Evolutionary conservation across 257 asterid species (phyloP), one percentile per base, ranked within the genome.

Genomic region (Solanum arcanum): DNA sequence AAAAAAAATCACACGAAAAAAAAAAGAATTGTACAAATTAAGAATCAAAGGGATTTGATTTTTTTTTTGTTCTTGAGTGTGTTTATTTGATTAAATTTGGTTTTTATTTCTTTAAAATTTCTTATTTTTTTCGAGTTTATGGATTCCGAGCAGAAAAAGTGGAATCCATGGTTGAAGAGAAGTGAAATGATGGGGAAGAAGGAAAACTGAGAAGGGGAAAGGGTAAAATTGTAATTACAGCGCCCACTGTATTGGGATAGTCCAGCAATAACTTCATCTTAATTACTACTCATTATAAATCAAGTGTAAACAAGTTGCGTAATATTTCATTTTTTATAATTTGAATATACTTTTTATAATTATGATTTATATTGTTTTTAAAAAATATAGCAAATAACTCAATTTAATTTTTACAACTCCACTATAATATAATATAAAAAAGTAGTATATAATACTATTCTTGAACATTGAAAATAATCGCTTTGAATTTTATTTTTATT

Each of bases 141-240:
- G 87, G 88, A 85, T 86, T 87, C 86, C 76, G 78, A 84, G 85
- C 27, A 60, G 88, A 87, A 70, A 46, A 13, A 33, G 76, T 44
- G 89, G 87, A 68, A 83, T 84, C 87, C 91, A 69, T 31, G 76
- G 85, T 37, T 72, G 20, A 49, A 7, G 46, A 37, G 76, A 23
- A 87, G 35, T 81, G 87, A 44, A 37, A 87, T 66, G 74, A 7
- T 33, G 64, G 44, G 29, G 21, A 47, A 70, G 64, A 72, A 42
- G 47, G 25, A 7, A 23, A 68, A 44, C 59, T 56, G 68, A 44
- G 83, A 66, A 42, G 73, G n/a, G 60, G 72, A 46, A 74, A 37
- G 74, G 84, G 42, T 86, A 86, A 73, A 29, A 21, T 83, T 59
- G 86, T 80, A 59, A 70, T 70, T 56, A n/a, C 49, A 56, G 12